Base-by-base conservation (phyloP, 176 grass and related monocot genomes). In the Tillandsia leiboldiana region DNA sequence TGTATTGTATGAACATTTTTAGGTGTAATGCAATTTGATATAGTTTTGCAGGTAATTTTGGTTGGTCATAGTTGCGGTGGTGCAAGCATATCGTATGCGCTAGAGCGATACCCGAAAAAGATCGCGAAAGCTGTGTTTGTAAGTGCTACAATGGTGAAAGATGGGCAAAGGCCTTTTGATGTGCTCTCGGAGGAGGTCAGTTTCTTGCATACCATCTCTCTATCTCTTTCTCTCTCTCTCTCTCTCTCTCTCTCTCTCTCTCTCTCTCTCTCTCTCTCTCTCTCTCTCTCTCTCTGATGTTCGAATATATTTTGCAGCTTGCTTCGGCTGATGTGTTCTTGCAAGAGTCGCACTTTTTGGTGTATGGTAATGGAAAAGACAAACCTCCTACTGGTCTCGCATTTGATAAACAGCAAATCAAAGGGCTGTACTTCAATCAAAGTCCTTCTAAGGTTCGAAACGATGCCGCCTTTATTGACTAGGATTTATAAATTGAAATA, bases 21-120 rank as follows among this genome's bases (percentile, higher is more conserved):
- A 63, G 76, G 9, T 0, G 18, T 2, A 14, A 22, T 69, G 51
- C 69, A 49, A 8, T 59, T 72, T 64, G 58, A 0, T 29, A 53
- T 6, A 48, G 17, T 58, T 57, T 47, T 82, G 67, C 83, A 96
- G 91, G 90, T 93, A 20, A 83, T 99, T 82, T 83, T 99, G 51
- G 90, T 99, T 2, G 94, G 86, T 11, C 94, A 99, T 76, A 99
- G 94, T 59, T 99, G 87, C 59, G 94, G 94, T 73, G 94, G 94
- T 67, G 94, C 94, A 74, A 86, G 84, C 22, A 71, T 93, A 26
- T 99, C 94, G 49, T 93, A 87, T 82, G 87, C 87, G 1, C 50
- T 93, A 59, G 84, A 99, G 33, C 23, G 78, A 22, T 93, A 26
- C 53, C 79, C 94, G 3, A n/a, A 83, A 65, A 99, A 88, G 77